Base-by-base conservation (phyloP, 768 basidiomycete genomes). In the Mycena rosella region DNA sequence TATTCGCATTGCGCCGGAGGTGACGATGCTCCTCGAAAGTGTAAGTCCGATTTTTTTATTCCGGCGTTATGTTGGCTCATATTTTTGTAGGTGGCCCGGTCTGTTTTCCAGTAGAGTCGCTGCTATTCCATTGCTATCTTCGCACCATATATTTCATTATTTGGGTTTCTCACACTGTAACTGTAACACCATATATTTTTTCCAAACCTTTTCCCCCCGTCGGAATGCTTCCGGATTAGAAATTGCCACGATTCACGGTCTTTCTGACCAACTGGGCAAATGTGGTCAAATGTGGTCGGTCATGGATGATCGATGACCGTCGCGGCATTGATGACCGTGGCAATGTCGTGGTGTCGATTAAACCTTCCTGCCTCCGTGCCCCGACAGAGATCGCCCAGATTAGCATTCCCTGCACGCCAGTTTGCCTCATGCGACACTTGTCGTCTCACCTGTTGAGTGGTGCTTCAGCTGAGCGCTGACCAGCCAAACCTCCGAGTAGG, bases 1-100 rank as follows among this genome's bases (percentile, higher is more conserved):
- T 75, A 87, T 94, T 73, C 91, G 89, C 71, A 88, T 94, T 75
- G 91, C 91, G 62, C 94, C 94, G 44, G 94, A 96, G 78, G 94
- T 96, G 72, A 91, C 92, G 42, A 79, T 93, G 79, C 86, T 95
- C 72, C 88, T 95, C 74, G 92, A 94, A 82, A 91, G 89, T 83
- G 93, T 95, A 79, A 76, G 91, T 83, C 45, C 13, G 18, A 24
- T 38, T 10, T 59, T 44, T 74, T 51, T 27, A 15, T 40, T 18
- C 34, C 38, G 56, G 60, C 17, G 58, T 59, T 26, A 32, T 38
- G 55, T 73, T 54, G 51, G 68, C 62, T 67, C 24, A 72, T 59
- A 34, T 40, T 36, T 60, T 65, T 57, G 17, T 78, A 94, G 92
- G 91, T 93, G 69, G 91, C 91, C 76, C 86, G 87, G 82, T 89